These are phyloP conservation scores for Gracilaria caudata DNA, from an alignment of 23 red algal genomes.

Conservation along the genomic window DNA sequence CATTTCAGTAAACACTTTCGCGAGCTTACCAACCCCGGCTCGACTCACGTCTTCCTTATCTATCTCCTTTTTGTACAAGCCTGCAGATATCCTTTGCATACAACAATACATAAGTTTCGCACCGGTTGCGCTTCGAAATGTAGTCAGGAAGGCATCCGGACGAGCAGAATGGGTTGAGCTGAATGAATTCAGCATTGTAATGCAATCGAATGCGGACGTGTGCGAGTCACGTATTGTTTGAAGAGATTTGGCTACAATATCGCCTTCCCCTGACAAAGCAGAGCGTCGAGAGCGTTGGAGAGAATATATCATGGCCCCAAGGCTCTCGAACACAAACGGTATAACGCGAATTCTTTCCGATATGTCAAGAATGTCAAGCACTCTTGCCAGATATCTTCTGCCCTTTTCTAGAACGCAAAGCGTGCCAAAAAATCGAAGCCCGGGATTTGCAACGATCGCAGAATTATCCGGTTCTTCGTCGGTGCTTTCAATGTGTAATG, in stretches of 20 bases:
- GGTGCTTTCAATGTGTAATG: conserved; percentile 11
- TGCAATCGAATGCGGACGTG: conserved; percentile 26
- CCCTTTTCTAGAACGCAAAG: conserved; percentile 60
- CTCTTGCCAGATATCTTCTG: conserved; percentile 36
- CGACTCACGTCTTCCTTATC: conserved; percentile 33
- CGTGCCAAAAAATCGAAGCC: conserved; percentile 40
- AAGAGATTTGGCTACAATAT: background rate
- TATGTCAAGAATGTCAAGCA: conserved; percentile 54
- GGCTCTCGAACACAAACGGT: conserved; percentile 47
- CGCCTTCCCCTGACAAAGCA: background rate
- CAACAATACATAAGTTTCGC: conserved; percentile 45
- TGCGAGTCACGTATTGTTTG: conserved; percentile 41
- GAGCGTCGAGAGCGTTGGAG: conserved; percentile 16
- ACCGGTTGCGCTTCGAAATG: conserved; percentile 56
- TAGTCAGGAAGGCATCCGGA: conserved; percentile 48
- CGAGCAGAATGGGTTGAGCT: conserved; percentile 30
- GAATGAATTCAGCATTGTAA: conserved; percentile 36
- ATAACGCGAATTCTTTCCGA: conserved; percentile 53
- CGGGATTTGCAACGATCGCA: background rate
- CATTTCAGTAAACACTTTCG: conserved; percentile 22
- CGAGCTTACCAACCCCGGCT: conserved; percentile 17
- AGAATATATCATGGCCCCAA: conserved; percentile 53
- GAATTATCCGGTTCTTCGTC: conserved; percentile 8
- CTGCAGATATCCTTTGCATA: conserved; percentile 47
- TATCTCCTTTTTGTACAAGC: conserved; percentile 25